Conservation (phyloP, 2,329 filamentous ascomycete species). For the Uncinocarpus reesii region DNA sequence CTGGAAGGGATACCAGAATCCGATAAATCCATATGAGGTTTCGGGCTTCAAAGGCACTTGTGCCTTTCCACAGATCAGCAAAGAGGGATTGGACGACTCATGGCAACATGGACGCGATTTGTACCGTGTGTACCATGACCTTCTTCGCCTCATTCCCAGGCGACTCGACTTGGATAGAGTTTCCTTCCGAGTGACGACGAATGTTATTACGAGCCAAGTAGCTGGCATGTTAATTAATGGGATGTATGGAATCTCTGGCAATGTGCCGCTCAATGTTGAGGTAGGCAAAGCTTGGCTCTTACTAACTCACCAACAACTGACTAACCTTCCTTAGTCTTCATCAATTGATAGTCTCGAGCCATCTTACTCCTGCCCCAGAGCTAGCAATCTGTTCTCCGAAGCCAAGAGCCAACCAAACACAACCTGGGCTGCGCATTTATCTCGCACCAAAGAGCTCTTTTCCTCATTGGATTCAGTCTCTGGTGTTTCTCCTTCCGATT, state of each 20-base stretch:
- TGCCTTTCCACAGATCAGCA: slow-evolving; percentile 71
- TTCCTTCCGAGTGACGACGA: slow-evolving; percentile 65
- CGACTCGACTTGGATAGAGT: slow-evolving; percentile 40
- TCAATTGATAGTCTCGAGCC: slow-evolving; percentile 60
- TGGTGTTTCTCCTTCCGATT: slow-evolving; percentile 47
- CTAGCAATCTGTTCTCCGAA: slow-evolving; percentile 38
- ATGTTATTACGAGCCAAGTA: slow-evolving; percentile 72
- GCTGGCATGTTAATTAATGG: slow-evolving; percentile 63
- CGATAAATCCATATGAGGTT: slow-evolving; percentile 56
- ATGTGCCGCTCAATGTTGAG: slow-evolving; percentile 43
- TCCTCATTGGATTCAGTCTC: slow-evolving; percentile 55
- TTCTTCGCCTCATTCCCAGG: slow-evolving; percentile 56
- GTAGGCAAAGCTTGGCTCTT: slow-evolving; percentile 19
- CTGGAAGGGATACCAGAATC: slow-evolving; percentile 54
- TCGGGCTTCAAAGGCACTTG: slow-evolving; percentile 63
- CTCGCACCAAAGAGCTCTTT: slow-evolving; percentile 47
- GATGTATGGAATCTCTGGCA: slow-evolving; percentile 46
- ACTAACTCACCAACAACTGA: neutral
- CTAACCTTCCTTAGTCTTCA: slow-evolving; percentile 7
- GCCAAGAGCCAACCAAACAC: slow-evolving; percentile 38
- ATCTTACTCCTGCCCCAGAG: slow-evolving; percentile 54
- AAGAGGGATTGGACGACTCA: slow-evolving; percentile 60
- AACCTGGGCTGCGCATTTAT: slow-evolving; percentile 56
- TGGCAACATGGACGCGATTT: slow-evolving; percentile 68
- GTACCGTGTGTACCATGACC: slow-evolving; percentile 61